Evolutionary conservation across 75 land plant species (phyloP), one percentile per base, ranked within the genome.

Genomic region (Cupressus sempervirens): DNA sequence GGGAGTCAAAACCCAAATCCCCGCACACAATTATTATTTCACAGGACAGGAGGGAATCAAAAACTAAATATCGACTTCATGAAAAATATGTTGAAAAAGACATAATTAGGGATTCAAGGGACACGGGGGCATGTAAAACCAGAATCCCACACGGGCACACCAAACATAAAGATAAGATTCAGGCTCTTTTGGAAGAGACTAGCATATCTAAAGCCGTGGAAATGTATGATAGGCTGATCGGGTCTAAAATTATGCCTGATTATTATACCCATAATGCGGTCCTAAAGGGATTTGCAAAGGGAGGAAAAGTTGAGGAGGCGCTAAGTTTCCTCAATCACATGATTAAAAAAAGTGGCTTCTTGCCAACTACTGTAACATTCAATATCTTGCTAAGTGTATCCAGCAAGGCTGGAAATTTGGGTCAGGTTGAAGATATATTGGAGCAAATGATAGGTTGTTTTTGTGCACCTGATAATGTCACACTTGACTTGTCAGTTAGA

Each of bases 401-500:
- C 85, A 87, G 92, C 84, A 65, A 54, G 38, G 18, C 62, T 40
- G 82, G 65, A 30, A 40, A 34, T 13, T 58, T 56, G 34, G 86
- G 48, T 16, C 75, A 80, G 4, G 84, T 73, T 82, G 86, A 85
- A 35, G 73, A 87, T 16, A 85, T 83, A 18, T 83, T 92, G 72
- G 86, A 88, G 43, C 54, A 86, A 1, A 93, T 93, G 97, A 48
- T 79, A 20, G 29, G n/a, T 3, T 20, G 86, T 56, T 90, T 90
- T 15, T 88, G 86, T 82, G 84, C 81, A 10, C 98, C 98, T 4
- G 89, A 94, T 35, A 40, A 80, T 14, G 88, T 89, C 68, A 90
- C 96, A 5, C 74, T 84, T 34, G 94, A 94, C 73, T 84, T 94
- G 26, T 87, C 93, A 29, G 90, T 95, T 12, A 84, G 95, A 35